Evolutionary conservation across 2,329 filamentous ascomycete species (phyloP).

Genomic region (Penicillium freii): DNA sequence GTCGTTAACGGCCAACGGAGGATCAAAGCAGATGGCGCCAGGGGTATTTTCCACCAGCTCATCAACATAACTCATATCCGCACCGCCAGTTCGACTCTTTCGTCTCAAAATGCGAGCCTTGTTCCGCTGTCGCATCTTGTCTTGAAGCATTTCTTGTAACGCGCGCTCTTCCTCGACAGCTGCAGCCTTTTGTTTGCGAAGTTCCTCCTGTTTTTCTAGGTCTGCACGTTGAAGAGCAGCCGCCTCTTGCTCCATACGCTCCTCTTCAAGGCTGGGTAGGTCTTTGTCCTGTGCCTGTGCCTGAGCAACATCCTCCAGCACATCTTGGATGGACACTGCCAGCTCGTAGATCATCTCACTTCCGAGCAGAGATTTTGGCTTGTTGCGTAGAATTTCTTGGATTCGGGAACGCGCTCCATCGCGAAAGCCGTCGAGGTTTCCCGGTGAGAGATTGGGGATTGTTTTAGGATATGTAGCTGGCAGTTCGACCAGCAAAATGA

Average conservation of each 20-base stretch:
- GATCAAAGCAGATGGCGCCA: conserved; percentile 44
- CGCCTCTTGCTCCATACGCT: conserved; percentile 79
- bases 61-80: conserved; percentile 29
- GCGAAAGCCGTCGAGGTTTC: conserved; percentile 62
- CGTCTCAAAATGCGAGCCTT: conserved; percentile 39
- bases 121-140: conserved; percentile 41
- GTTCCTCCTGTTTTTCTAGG: conserved; percentile 51
- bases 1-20: conserved; percentile 57
- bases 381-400: conserved; percentile 64
- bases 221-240: conserved; percentile 58
- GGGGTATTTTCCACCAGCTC: conserved; percentile 37
- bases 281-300: conserved; percentile 71
- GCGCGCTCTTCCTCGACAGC: conserved; percentile 43
- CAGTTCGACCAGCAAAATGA: conserved; percentile 74
- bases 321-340: conserved; percentile 60
- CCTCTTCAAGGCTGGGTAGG: conserved; percentile 82
- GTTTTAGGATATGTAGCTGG: conserved; percentile 91
- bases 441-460: conserved; percentile 68
- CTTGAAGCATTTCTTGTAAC: conserved; percentile 40
- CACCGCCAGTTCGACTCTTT: conserved; percentile 38
- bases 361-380: conserved; percentile 63
- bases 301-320: conserved; percentile 82
- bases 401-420: conserved; percentile 71
- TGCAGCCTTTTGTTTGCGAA: conserved; percentile 43
- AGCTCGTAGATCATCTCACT: conserved; percentile 66